Conservation (phyloP, 2,329 filamentous ascomycete genomes). For the Claviceps capensis region DNA sequence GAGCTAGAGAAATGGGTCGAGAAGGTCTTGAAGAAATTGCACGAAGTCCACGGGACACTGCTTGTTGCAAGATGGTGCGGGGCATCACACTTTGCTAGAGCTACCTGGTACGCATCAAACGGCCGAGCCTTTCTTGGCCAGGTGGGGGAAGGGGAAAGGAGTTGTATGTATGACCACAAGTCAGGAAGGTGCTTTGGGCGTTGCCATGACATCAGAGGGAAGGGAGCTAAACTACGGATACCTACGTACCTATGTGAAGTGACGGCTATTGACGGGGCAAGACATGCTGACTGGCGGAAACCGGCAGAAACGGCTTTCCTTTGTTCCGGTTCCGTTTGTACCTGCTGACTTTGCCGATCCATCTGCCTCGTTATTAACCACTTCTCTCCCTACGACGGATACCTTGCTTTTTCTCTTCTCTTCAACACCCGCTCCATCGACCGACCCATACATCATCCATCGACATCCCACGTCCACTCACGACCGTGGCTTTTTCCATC, state of each 20-base stretch:
- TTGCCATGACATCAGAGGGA: no score
- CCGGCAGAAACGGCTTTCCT: neutral
- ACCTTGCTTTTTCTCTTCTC: neutral
- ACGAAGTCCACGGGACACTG: constrained; percentile 10
- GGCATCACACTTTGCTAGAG: constrained; percentile 21
- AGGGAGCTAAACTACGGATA: no score
- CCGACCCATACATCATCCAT: neutral
- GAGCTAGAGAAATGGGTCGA: constrained; percentile 10
- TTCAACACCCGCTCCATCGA: neutral
- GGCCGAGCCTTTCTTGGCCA: no score
- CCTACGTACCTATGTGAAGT: neutral
- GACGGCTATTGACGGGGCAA: constrained; percentile 9
- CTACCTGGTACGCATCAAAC: neutral
- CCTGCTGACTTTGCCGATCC: neutral
- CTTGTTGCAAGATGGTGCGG: constrained; percentile 28
- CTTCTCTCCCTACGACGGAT: neutral
- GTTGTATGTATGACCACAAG: no score
- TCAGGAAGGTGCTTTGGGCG: no score
- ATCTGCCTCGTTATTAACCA: constrained; percentile 1
- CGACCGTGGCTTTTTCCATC: neutral
- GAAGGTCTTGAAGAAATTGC: constrained; percentile 9
- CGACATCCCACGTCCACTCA: neutral
- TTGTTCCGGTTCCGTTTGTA: neutral
- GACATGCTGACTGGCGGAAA: neutral
- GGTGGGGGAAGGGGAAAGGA: no score